Evolutionary conservation across 2,329 filamentous ascomycete species (phyloP), one percentile per base, ranked within the genome.

Genomic region (Fulvia fulva): DNA sequence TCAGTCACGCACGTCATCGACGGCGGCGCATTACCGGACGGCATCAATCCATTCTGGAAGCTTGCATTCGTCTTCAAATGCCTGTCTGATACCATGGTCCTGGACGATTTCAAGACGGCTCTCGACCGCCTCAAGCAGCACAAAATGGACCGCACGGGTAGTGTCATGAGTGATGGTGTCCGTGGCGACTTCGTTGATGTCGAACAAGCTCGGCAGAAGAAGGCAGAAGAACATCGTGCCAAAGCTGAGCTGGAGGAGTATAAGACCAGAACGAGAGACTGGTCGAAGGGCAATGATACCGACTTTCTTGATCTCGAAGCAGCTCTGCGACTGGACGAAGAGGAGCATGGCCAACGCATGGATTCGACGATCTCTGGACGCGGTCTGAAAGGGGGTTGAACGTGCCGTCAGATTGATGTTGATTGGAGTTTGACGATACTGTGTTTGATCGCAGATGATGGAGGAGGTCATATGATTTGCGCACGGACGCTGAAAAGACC

Each of bases 41-140:
- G 83, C n/a, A 81, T 87, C 65, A 85, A 87, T 65, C 84, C 84
- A 0, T 87, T 86, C 69, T 87, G 84, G 84, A 85, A 83, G 77
- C 68, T 86, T 11, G 79, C 81, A 0, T 83, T 86, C 47, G 80
- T 87, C 21, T 87, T 86, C 77, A 87, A 87, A 71, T 87, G 85
- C 60, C 77, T 87, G 49, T 86, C 84, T 21, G 85, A 88, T 67
- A 84, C 81, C 0, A 83, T 88, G 53, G 80, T 88, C 53, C 79
- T 88, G 11, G 85, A 88, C 66, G 85, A 88, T 65, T 88, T 88
- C 78, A 87, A 87, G 67, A 86, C 84, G 2, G 78, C 78, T 0
- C 68, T 81, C 23, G 78, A 80, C 58, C 72, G 76, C 5, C 65
- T 81, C 45, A 73, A 76, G 58, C 70, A 75, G n/a, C 75, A 78